phyloP scores from a whole-genome alignment of 441 rosid species.

The Heliophila coronopifolia region DNA sequence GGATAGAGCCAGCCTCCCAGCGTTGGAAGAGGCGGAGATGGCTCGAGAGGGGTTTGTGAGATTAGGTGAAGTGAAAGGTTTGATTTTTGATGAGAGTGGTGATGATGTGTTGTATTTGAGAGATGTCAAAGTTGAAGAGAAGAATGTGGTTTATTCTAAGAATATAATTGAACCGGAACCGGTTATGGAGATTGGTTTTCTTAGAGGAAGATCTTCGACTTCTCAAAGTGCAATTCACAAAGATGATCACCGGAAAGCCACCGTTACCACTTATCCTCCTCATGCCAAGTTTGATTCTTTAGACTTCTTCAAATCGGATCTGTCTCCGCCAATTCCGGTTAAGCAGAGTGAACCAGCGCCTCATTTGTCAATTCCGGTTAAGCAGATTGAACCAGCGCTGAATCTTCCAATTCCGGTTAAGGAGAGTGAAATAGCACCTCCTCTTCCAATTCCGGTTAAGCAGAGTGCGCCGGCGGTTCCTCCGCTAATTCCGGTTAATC shows the following conservation, averaged over 20 bases:
- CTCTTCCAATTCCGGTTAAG: conserved; percentile 31
- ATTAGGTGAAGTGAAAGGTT: conserved; percentile 43
- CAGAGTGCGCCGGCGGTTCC: conserved; percentile 29
- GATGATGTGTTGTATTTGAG: conserved; percentile 80
- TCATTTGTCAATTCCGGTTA: conserved; percentile 32
- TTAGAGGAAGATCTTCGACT: conserved; percentile 56
- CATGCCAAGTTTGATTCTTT: conserved; percentile 18
- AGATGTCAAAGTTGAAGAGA: conserved; percentile 25
- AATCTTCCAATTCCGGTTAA: too few species aligned
- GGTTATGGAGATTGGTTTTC: conserved; percentile 53
- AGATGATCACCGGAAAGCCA: conserved; percentile 2
- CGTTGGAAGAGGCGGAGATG: conserved; percentile 4
- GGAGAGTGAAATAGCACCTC: too few species aligned
- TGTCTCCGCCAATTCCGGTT: conserved; percentile 12
- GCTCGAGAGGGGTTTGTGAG: conserved; percentile 29
- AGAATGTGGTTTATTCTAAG: conserved; percentile 19
- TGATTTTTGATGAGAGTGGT: conserved; percentile 75
- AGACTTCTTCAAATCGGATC: conserved; percentile 24
- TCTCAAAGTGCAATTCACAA: conserved; percentile 40
- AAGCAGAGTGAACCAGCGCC: too few species aligned
- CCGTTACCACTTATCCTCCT: conserved; percentile 16
- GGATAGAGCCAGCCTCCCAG: conserved; percentile 15
- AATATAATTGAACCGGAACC: conserved; percentile 24
- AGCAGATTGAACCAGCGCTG: too few species aligned
- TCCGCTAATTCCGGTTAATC: not conserved